Evolutionary conservation across 2,329 filamentous ascomycete species (phyloP).

Genomic region (Hyphodiscus sp.): DNA sequence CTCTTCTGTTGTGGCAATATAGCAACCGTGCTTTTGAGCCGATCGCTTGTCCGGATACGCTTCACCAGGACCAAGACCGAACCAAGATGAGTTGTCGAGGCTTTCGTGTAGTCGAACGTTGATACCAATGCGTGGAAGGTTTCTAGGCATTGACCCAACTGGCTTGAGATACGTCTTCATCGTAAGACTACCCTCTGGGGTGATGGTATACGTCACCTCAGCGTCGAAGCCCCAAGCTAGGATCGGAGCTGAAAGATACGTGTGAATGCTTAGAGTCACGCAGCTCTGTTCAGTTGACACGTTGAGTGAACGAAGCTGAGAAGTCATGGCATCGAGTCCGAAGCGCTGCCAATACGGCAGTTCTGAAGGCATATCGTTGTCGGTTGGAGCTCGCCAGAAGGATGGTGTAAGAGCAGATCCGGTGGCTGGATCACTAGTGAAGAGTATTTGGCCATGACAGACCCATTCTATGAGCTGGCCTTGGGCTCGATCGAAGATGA

Average conservation of each 20-base stretch:
- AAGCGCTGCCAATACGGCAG: slow-evolving; percentile 52
- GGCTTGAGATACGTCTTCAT: slow-evolving; percentile 41
- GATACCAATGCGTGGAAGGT: slow-evolving; percentile 56
- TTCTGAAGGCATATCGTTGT: slow-evolving; percentile 53
- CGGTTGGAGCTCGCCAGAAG: slow-evolving; percentile 59
- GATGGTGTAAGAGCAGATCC: slow-evolving; percentile 15
- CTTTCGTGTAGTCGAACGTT: slow-evolving; percentile 43
- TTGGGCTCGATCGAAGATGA: slow-evolving; percentile 40
- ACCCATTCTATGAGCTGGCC: slow-evolving; percentile 40
- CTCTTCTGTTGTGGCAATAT: slow-evolving; percentile 39
- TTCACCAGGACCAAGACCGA: slow-evolving; percentile 60
- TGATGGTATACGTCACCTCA: slow-evolving; percentile 46
- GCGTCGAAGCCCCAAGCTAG: slow-evolving; percentile 52
- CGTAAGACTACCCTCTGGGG: slow-evolving; percentile 36
- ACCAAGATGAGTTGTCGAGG: slow-evolving; percentile 51
- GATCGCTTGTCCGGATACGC: slow-evolving; percentile 60
- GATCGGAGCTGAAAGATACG: slow-evolving; percentile 51
- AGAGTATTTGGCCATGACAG: slow-evolving; percentile 16
- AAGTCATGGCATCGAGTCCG: slow-evolving; percentile 41
- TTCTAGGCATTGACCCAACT: slow-evolving; percentile 42
- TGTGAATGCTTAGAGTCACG: slow-evolving; percentile 37
- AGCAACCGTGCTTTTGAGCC: slow-evolving; percentile 51
- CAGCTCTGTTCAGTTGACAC: slow-evolving; percentile 25
- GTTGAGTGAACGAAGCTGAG: slow-evolving; percentile 39
- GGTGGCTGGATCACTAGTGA: background rate